Base-by-base conservation (phyloP, 805 yeast species). In the Torulaspora maleeae region DNA sequence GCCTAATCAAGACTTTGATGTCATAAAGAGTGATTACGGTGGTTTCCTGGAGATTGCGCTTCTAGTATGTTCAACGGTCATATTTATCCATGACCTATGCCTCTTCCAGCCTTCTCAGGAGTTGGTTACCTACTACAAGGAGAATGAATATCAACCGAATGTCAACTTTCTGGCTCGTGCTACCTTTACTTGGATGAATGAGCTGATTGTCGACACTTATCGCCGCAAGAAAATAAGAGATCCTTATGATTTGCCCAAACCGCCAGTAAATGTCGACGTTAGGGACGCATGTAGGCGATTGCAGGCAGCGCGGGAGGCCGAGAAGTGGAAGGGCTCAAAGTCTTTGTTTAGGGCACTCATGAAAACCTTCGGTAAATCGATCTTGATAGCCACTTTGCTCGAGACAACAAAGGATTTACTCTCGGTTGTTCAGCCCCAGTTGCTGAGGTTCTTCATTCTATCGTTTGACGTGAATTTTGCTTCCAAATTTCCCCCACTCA, bases 371-470 rank as follows among this genome's bases (percentile, higher is more conserved):
- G 74, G 76, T 3, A 38, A 43, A 5, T 63, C 70, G 2, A 64
- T 71, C 16, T 36, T 67, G 3, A 15, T 63, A 17, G 70, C 75
- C 2, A 54, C 67, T 11, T 29, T 60, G 1, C 64, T 64, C 38
- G 75, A 74, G 50, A 58, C 73, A 50, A 48, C 60, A 9, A 72
- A 70, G 42, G 72, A 72, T 38, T 25, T 69, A 5, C 50, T 70
- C 5, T 59, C 68, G 5, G 76, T 75, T 47, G 60, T 73, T 25
- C 80, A 79, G 55, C 86, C 86, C 0, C 83, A 77, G 55, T 60
- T 81, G n/a, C 64, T 81, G 41, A 69, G 76, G 43, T 45, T 67
- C 2, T 69, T 81, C 48, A 77, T 81, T 45, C 49, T 56, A 35
- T 76, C 69, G 44, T 78, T 80, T 57, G 61, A 65, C 30, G 53